Conservation (phyloP, 164 flowering plant genomes). For the Platanus orientalis region DNA sequence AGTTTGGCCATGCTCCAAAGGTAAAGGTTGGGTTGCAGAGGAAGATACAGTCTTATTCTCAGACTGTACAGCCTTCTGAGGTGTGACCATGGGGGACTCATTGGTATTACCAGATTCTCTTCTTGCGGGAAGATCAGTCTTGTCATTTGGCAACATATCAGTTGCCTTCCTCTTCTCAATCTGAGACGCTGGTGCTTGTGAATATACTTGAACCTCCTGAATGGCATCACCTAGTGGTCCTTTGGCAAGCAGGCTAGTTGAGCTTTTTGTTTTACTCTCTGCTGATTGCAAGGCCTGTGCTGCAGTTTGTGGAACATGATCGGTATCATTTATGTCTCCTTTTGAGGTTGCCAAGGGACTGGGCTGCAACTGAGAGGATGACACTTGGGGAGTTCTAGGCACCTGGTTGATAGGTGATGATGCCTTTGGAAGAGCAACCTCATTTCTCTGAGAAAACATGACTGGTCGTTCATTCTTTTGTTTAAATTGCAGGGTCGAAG, state of each 20-base stretch:
- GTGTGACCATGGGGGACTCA: conserved; percentile 4
- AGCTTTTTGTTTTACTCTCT: conserved; percentile 6
- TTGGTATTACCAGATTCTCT: neutral
- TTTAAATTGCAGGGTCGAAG: conserved; percentile 14
- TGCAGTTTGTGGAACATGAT: conserved; percentile 8
- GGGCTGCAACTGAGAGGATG: conserved; percentile 2
- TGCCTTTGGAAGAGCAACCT: conserved; percentile 6
- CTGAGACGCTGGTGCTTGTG: conserved; percentile 2
- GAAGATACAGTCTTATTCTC: neutral
- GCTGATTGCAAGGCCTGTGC: conserved; percentile 4
- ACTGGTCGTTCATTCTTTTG: conserved; percentile 16
- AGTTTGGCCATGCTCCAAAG: neutral
- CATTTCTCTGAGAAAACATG: conserved; percentile 19
- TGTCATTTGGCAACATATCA: neutral
- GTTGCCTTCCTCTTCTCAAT: conserved; percentile 2
- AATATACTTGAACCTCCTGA: neutral
- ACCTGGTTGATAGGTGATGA: conserved; percentile 16
- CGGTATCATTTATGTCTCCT: conserved; percentile 10
- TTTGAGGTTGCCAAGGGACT: conserved; percentile 17
- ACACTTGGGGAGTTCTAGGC: conserved; percentile 11
- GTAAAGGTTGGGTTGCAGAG: neutral
- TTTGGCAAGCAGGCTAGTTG: neutral
- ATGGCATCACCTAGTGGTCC: neutral
- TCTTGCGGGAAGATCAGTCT: conserved; percentile 1
- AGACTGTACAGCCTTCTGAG: conserved; percentile 9